Base-by-base conservation (phyloP, 2,329 filamentous ascomycete genomes). In the Fusarium anthophilum region DNA sequence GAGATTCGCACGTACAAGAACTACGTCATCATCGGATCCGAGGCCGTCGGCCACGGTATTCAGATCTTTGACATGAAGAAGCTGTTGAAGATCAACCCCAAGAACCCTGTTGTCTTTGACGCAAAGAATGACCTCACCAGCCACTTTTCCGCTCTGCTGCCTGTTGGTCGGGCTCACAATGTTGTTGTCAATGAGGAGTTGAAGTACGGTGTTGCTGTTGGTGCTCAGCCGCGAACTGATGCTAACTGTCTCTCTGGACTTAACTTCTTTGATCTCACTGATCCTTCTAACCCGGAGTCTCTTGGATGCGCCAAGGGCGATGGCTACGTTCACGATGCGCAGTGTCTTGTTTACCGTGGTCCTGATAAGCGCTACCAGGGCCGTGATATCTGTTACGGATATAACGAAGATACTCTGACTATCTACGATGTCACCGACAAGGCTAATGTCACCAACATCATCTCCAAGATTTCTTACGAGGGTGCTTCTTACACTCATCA, bases 51-150 rank as follows among this genome's bases (percentile, higher is more conserved):
- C 45, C 90, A 91, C 72, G 87, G 88, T 28, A 84, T 92, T n/a
- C 90, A 92, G 79, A 87, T 92, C 78, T 92, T 92, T 66, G 89
- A 92, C 74, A 84, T 91, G 82, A 87, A 82, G 72, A 90, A 81
- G 81, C 83, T 90, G 8, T 77, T 86, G n/a, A 80, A 80, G 20
- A 78, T 89, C 51, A 80, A 87, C 75, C 83, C 85, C 0, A 77
- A 83, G 10, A 81, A 79, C 22, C 83, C 80, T 38, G 78, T 76
- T 62, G 74, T 71, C n/a, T 85, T 83, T 53, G 77, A 75, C 73
- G 79, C 77, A 17, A 75, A 77, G 48, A 76, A 71, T 10, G 83
- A 84, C 20, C 76, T 85, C 6, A 80, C 81, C 1, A 81, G 81
- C 2, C 80, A 80, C 69, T 85, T 82, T 73, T 77, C 69, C 10